Percentiles rank a stretch among this genome's conserved stretches.
These are phyloP conservation scores for Coniferiporia weirii DNA, from an alignment of 1,284 basidiomycete genomes.

Conservation along the genomic window DNA sequence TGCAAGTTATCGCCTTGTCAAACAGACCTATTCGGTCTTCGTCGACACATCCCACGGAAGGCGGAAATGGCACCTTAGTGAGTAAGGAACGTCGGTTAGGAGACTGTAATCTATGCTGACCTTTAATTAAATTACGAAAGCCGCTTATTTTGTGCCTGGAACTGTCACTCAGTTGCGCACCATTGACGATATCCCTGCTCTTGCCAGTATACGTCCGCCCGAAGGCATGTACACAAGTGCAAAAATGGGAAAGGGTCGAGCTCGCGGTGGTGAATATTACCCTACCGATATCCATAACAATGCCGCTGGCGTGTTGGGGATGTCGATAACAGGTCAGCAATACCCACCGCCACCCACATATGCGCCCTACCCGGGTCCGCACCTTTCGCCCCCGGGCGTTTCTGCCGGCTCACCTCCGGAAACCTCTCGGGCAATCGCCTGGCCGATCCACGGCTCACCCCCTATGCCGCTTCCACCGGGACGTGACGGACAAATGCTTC, in stretches of 20 bases:
- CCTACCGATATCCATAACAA: constrained; percentile 27
- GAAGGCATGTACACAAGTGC: constrained; percentile 59
- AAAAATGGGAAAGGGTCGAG: constrained; percentile 44
- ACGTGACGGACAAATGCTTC: constrained; percentile 7
- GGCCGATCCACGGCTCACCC: constrained; percentile 1
- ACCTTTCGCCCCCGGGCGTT: constrained; percentile 17
- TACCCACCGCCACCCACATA: constrained; percentile 29
- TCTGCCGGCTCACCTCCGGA: constrained; percentile 11
- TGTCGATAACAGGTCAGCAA: constrained; percentile 10
- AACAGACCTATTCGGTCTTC: constrained; percentile 76
- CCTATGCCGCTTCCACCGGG: background rate
- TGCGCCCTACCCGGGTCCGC: constrained; percentile 19
- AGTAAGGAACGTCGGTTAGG: constrained; percentile 24
- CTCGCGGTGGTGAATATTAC: constrained; percentile 31
- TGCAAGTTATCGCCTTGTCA: constrained; percentile 52
- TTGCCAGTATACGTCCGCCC: constrained; percentile 51
- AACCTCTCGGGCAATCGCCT: background rate
- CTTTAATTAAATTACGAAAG: constrained; percentile 32
- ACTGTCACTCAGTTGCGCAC: constrained; percentile 50
- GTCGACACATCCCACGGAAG: constrained; percentile 56
- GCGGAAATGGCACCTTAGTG: constrained; percentile 77
- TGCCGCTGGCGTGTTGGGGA: constrained; percentile 23
- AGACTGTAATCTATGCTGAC: background rate
- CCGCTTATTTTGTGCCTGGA: constrained; percentile 67
- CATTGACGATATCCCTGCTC: constrained; percentile 51